phyloP scores from a whole-genome alignment of 768 basidiomycete genomes.

The Rhizopogon vinicolor region DNA sequence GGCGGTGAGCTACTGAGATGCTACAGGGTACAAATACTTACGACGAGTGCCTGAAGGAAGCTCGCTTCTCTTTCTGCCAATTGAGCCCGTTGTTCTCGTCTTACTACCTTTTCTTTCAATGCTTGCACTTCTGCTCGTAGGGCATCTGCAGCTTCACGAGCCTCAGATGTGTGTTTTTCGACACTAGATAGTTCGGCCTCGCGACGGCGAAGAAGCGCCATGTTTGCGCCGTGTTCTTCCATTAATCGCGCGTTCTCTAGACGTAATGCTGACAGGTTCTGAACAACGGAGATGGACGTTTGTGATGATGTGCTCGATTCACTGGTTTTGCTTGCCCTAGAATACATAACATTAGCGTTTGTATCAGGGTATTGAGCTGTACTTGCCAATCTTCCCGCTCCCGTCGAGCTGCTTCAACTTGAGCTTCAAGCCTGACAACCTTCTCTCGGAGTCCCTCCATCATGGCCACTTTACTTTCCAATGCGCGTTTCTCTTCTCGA shows the following conservation, averaged over 20 bases:
- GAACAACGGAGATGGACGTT: slow-evolving; percentile 51
- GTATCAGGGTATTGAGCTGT: neutral
- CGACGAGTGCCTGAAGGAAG: slow-evolving; percentile 66
- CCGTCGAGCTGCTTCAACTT: slow-evolving; percentile 53
- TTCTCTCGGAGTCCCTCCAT: slow-evolving; percentile 53
- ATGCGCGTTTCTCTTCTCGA: slow-evolving; percentile 64
- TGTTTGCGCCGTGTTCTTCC: slow-evolving; percentile 60
- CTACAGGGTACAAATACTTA: slow-evolving; percentile 27
- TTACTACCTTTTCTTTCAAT: slow-evolving; percentile 33
- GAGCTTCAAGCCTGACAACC: slow-evolving; percentile 55
- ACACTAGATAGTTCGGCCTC: slow-evolving; percentile 46
- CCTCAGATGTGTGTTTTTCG: slow-evolving; percentile 33
- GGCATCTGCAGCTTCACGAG: slow-evolving; percentile 25
- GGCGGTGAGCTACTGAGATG: neutral
- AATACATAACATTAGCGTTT: slow-evolving; percentile 1
- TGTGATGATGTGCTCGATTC: slow-evolving; percentile 34
- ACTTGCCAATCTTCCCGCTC: slow-evolving; percentile 60
- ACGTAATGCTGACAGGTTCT: slow-evolving; percentile 55
- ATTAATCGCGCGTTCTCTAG: slow-evolving; percentile 58
- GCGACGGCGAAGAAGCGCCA: slow-evolving; percentile 47
- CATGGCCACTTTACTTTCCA: slow-evolving; percentile 48
- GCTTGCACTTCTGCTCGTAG: slow-evolving; percentile 33
- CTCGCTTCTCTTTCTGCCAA: slow-evolving; percentile 57
- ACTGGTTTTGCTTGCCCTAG: slow-evolving; percentile 34
- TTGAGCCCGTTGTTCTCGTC: slow-evolving; percentile 34